Conservation (phyloP, 2,329 filamentous ascomycete genomes). For the Talaromyces pinophilus region DNA sequence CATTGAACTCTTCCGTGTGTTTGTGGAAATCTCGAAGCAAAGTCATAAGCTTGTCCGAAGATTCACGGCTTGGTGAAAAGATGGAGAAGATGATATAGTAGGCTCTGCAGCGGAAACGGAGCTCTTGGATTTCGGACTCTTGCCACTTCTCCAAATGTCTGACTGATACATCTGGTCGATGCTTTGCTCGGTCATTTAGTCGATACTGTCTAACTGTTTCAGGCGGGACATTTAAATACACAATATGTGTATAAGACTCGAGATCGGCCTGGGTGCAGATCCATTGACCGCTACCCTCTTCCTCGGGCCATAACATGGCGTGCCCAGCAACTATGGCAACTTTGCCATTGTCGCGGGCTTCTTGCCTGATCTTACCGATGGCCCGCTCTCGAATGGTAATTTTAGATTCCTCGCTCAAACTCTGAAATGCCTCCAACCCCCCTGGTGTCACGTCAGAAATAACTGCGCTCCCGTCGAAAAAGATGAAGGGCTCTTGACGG, state of each 20-base stretch:
- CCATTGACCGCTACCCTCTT: slow-evolving; percentile 25
- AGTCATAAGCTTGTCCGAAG: slow-evolving; percentile 23
- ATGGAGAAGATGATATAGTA: slow-evolving; percentile 53
- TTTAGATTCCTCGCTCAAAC: slow-evolving; percentile 43
- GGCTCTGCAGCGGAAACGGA: slow-evolving; percentile 49
- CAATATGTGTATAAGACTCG: slow-evolving; percentile 56
- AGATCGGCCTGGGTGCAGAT: slow-evolving; percentile 53
- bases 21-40: slow-evolving; percentile 14
- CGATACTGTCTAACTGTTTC: slow-evolving; percentile 43
- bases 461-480: slow-evolving; percentile 57
- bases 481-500: slow-evolving; percentile 41
- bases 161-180: slow-evolving; percentile 38
- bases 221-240: slow-evolving; percentile 55
- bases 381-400: slow-evolving; percentile 44
- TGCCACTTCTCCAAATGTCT: slow-evolving; percentile 53
- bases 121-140: slow-evolving; percentile 45
- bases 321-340: slow-evolving; percentile 58
- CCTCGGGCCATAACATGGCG: slow-evolving; percentile 56
- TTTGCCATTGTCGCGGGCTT: slow-evolving; percentile 39
- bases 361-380: slow-evolving; percentile 47
- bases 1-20: slow-evolving; percentile 13
- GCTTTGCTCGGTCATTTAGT: slow-evolving; percentile 40
- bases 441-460: slow-evolving; percentile 49
- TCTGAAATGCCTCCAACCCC: slow-evolving; percentile 53
- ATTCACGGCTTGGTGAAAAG: slow-evolving; percentile 25